Percentiles rank a stretch among this genome's conserved stretches.
Evolutionary conservation across 148 eudicot species (phyloP).

Genomic region (Rhododendron henanense): DNA sequence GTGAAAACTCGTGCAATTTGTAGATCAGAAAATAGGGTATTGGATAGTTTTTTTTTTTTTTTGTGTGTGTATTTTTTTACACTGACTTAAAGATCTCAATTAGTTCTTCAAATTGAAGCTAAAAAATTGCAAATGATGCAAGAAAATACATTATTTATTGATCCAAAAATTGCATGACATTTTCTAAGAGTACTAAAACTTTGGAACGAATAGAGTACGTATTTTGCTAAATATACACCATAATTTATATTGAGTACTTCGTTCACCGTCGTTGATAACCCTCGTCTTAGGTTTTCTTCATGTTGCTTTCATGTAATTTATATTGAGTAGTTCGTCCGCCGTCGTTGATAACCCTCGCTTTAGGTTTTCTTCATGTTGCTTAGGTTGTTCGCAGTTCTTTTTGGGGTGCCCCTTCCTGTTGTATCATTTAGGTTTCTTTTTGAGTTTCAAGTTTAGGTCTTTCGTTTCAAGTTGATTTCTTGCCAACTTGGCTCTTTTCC

Average conservation of each 20-base stretch:
- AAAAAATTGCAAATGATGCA: neutral
- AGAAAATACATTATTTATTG: neutral
- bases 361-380: no score
- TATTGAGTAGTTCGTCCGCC: neutral
- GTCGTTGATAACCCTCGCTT: neutral
- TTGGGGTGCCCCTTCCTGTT: no score
- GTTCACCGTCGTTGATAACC: neutral
- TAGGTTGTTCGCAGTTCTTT: no score
- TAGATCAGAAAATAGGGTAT: no score
- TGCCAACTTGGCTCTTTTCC: no score
- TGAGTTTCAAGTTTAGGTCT: no score
- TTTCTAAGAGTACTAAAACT: neutral
- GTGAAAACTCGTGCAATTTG: neutral
- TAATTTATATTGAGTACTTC: neutral
- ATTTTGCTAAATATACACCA: no score
- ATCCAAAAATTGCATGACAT: neutral
- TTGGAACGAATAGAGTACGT: neutral
- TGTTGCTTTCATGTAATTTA: neutral
- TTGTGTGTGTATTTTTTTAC: neutral
- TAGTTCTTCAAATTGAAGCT: neutral
- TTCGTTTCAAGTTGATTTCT: no score
- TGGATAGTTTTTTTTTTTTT: no score
- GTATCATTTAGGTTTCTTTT: no score
- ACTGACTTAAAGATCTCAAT: neutral
- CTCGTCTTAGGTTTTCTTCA: neutral